Evolutionary conservation across 2,329 filamentous ascomycete species (phyloP), one percentile per base, ranked within the genome.

Genomic region (Arachnomyces sp.): DNA sequence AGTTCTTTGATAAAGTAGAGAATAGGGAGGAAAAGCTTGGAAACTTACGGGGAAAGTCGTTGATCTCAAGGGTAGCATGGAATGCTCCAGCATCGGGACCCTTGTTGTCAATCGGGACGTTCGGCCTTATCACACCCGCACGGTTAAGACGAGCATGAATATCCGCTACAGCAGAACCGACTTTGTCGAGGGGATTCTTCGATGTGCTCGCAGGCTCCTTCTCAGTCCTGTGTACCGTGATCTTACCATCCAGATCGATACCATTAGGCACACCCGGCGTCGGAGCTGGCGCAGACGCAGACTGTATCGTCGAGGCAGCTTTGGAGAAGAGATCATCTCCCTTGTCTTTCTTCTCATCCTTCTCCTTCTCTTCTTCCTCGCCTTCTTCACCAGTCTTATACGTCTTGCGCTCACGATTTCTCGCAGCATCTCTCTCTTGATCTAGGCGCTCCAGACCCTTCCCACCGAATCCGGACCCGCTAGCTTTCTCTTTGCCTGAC

Each of bases 31-130:
- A 34, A 11, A 25, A 28, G 35, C 37, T 40, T 16, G 8, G 30
- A 38, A 49, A 66, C 69, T 65, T 68, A 72, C 69, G 92, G 28
- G 92, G 92, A 65, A 96, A 96, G 65, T 98, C 92, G 64, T 98
- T 98, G 76, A 98, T 98, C 64, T 96, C 92, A 46, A 98, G 73
- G 3, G 90, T 96, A 12, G 92, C 89, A 61, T 98, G 92, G 74
- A 88, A 98, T 0, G 89, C 88, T 38, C 92, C 92, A 2, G 92
- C 92, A 62, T 98, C 92, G 1, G 92, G 92, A 1, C 92, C 92
- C 64, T 95, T 95, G 68, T 98, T 98, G 69, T 98, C 92, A 58
- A 95, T 93, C 6, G 92, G 88, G 46, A 94, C 89, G 11, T 92
- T 92, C 3, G 86, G 83, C 44, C 92, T 83, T 54, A 95, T 81